Percentiles rank a stretch among this genome's conserved stretches.
These are phyloP conservation scores for Zasmidium cellare DNA, from an alignment of 2,329 filamentous ascomycete genomes.

Conservation along the genomic window DNA sequence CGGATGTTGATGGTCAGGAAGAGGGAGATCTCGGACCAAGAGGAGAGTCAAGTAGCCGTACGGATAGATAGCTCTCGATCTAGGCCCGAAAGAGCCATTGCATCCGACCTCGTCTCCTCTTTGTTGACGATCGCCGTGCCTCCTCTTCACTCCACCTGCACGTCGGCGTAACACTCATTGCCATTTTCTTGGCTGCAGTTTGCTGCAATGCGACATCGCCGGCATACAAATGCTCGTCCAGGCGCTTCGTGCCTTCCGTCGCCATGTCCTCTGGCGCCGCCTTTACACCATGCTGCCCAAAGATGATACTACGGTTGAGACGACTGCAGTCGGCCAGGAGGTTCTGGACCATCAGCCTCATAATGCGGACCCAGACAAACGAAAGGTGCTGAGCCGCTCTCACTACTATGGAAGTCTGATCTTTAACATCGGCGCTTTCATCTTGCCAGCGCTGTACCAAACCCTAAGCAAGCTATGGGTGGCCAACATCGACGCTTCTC, in stretches of 20 bases:
- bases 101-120: no score
- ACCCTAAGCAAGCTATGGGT: slow-evolving; percentile 73
- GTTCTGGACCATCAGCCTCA: neutral
- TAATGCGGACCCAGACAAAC: neutral
- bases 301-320: slow-evolving; percentile 4
- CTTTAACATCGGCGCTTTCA: slow-evolving; percentile 64
- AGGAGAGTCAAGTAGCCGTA: no score
- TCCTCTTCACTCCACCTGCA: no score
- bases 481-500: slow-evolving; percentile 62
- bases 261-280: neutral
- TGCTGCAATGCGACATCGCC: neutral
- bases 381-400: slow-evolving; percentile 19
- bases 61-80: no score
- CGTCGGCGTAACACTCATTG: neutral
- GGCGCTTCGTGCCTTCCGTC: neutral
- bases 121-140: no score
- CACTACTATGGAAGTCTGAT: slow-evolving; percentile 58
- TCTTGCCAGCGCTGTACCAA: slow-evolving; percentile 65
- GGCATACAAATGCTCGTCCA: neutral
- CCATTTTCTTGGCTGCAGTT: neutral
- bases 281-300: slow-evolving; percentile 18
- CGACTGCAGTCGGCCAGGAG: neutral
- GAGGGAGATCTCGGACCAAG: no score
- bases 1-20: no score
- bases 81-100: no score